phyloP scores from a whole-genome alignment of 2,329 filamentous ascomycete genomes.

The Paracoccidioides lutzii region DNA sequence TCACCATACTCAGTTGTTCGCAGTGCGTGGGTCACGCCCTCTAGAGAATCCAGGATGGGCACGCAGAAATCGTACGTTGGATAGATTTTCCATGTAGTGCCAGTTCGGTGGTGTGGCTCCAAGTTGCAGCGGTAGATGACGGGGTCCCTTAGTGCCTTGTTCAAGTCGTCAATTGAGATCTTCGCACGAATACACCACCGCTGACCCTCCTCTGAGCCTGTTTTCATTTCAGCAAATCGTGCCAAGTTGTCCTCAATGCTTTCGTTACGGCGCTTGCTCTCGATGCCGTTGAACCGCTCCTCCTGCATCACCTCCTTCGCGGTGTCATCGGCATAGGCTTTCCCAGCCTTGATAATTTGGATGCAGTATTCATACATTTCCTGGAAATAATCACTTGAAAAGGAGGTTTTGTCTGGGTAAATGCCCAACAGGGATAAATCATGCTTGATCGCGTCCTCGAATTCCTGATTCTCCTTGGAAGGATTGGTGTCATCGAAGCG shows the following conservation, averaged over 20 bases:
- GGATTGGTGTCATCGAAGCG: conserved; percentile 98
- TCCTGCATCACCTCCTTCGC: conserved; percentile 76
- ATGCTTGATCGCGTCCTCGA: conserved; percentile 82
- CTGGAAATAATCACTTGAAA: conserved; percentile 93
- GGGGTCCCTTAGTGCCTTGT: conserved; percentile 91
- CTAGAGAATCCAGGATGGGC: conserved; percentile 49
- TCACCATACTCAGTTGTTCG: conserved; percentile 50
- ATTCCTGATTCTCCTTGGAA: conserved; percentile 93
- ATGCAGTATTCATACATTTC: conserved; percentile 77
- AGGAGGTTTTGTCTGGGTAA: conserved; percentile 71
- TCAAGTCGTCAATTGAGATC: conserved; percentile 80
- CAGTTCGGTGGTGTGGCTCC: conserved; percentile 48
- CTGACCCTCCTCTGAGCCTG: conserved; percentile 62
- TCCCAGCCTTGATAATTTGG: conserved; percentile 70
- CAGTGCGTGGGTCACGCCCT: conserved; percentile 52
- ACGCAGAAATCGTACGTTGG: conserved; percentile 56
- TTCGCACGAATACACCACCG: conserved; percentile 90
- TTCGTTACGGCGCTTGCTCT: conserved; percentile 68
- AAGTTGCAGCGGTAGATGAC: conserved; percentile 94
- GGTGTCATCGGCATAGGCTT: conserved; percentile 91
- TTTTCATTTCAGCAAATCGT: conserved; percentile 89
- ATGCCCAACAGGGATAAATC: conserved; percentile 87
- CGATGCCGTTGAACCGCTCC: conserved; percentile 70
- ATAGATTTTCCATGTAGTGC: conserved; percentile 53
- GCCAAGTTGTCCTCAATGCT: conserved; percentile 70